Conservation (phyloP, 2,329 filamentous ascomycete genomes). For the Fusarium chuoi region DNA sequence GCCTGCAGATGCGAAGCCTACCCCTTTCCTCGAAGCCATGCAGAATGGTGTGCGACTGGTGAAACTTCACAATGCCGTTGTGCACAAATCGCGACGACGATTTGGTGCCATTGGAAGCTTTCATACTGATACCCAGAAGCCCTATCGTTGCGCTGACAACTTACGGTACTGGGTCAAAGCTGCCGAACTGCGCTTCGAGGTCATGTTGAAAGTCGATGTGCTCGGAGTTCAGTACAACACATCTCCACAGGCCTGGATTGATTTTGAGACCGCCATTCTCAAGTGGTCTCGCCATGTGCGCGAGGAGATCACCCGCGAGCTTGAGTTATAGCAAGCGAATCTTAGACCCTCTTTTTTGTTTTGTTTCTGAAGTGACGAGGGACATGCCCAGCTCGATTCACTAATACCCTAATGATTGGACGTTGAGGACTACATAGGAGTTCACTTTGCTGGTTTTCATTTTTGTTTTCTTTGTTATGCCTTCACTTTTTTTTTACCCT, state of each 20-base stretch:
- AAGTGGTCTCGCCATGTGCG: constrained; percentile 86
- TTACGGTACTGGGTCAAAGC: constrained; percentile 96
- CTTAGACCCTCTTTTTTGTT: neutral
- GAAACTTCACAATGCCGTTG: constrained; percentile 87
- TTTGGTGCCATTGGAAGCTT: constrained; percentile 91
- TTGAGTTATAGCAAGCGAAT: constrained; percentile 51
- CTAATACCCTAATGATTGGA: constrained; percentile 42
- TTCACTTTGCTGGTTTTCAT: constrained; percentile 33
- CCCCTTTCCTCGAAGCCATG: constrained; percentile 77
- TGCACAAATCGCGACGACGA: constrained; percentile 83
- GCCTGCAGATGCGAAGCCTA: constrained; percentile 63
- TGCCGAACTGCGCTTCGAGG: constrained; percentile 92
- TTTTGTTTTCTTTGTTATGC: constrained; percentile 7
- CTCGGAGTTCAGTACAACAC: constrained; percentile 85
- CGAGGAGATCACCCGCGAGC: constrained; percentile 82
- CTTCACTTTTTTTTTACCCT: constrained; percentile 9
- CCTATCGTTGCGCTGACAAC: constrained; percentile 93
- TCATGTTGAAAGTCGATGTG: constrained; percentile 83
- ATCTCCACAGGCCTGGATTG: constrained; percentile 75
- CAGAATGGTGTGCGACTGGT: constrained; percentile 85
- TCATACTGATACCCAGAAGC: constrained; percentile 93
- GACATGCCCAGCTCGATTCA: constrained; percentile 5
- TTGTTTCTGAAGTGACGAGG: neutral
- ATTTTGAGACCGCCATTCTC: constrained; percentile 85
- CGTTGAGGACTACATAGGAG: constrained; percentile 41